phyloP scores from a whole-genome alignment of 805 yeast genomes.

The Komagataella pseudopastoris region DNA sequence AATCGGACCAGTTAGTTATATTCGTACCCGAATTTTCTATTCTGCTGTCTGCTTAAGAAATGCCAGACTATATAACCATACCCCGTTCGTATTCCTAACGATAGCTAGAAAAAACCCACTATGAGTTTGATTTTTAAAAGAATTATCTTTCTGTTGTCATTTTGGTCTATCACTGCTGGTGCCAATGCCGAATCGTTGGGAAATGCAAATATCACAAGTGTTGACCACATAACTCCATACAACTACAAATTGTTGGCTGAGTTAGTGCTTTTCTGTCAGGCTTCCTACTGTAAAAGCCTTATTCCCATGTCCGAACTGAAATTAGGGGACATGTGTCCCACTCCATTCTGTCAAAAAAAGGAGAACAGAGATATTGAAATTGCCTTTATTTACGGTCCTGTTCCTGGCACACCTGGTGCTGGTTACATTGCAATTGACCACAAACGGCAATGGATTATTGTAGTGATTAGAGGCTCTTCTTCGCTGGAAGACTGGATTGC shows the following conservation, averaged over 20 bases:
- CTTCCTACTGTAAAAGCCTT: background rate
- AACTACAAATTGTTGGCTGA: background rate
- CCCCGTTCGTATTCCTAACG: background rate
- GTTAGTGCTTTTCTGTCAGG: background rate
- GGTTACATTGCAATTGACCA: background rate
- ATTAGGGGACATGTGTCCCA: conserved; percentile 11
- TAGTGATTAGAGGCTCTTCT: conserved; percentile 54
- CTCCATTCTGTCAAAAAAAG: background rate
- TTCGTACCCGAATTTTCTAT: background rate
- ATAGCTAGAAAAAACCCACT: background rate
- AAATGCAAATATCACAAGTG: background rate
- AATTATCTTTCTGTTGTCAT: background rate
- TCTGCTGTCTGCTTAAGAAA: background rate
- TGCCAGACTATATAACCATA: background rate
- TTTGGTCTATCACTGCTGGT: background rate
- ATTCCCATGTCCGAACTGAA: background rate
- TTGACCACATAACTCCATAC: background rate
- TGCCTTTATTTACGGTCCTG: background rate
- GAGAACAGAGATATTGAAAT: background rate
- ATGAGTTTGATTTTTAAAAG: background rate
- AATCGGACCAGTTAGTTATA: background rate
- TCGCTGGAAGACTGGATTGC: conserved; percentile 48
- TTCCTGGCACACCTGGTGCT: background rate
- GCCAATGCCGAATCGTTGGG: background rate
- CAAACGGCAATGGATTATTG: conserved; percentile 23